phyloP scores from a whole-genome alignment of 768 basidiomycete species.

The Suillus spraguei region DNA sequence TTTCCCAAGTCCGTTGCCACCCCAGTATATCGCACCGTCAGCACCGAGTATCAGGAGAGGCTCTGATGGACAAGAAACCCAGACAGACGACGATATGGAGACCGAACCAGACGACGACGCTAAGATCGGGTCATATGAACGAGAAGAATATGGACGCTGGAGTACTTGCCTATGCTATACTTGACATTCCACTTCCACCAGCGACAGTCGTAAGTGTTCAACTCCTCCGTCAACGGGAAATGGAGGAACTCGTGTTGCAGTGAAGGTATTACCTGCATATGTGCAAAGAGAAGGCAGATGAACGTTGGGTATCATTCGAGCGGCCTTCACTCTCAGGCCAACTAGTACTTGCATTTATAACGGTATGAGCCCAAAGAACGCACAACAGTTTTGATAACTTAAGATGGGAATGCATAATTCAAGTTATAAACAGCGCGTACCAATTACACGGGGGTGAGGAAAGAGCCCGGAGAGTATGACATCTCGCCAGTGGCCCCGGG shows the following conservation, averaged over 20 bases:
- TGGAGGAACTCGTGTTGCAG: background rate
- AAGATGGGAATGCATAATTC: background rate
- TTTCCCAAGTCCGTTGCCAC: background rate
- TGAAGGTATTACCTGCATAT: conserved; percentile 2
- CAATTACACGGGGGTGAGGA: background rate
- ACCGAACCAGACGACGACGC: too few relatives aligned
- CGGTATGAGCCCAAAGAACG: background rate
- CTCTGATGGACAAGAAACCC: background rate
- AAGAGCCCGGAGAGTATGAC: background rate
- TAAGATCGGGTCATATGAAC: background rate
- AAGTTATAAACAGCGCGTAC: background rate
- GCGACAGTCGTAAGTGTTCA: background rate
- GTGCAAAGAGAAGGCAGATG: background rate
- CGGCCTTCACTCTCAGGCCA: background rate
- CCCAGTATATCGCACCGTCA: background rate
- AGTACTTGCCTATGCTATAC: background rate
- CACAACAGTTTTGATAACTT: background rate
- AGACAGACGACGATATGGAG: too few relatives aligned
- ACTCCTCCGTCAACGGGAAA: background rate
- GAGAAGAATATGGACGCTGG: conserved; percentile 3
- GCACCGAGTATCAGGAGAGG: background rate
- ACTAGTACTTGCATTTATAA: background rate
- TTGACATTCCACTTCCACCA: background rate
- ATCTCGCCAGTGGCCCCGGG: background rate
- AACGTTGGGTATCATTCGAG: background rate